Conservation (phyloP, 1,284 basidiomycete species). For the Gymnopus androsaceus region DNA sequence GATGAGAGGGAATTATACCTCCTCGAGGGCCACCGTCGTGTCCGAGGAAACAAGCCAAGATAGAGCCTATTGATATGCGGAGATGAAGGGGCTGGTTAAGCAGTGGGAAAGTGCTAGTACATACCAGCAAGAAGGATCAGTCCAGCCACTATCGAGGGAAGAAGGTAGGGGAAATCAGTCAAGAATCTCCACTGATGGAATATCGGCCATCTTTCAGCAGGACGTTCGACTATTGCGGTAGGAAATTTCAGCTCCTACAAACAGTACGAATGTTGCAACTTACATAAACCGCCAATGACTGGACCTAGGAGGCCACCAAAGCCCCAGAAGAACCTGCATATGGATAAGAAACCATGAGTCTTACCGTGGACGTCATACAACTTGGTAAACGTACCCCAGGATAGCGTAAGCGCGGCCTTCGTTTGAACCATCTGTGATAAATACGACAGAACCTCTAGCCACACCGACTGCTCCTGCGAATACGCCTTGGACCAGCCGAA, state of each 20-base stretch:
- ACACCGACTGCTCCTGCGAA: slow-evolving; percentile 96
- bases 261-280: slow-evolving; percentile 31
- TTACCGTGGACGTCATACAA: slow-evolving; percentile 6
- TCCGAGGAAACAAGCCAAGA: slow-evolving; percentile 87
- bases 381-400: slow-evolving; percentile 61
- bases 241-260: slow-evolving; percentile 4
- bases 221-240: slow-evolving; percentile 60
- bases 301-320: slow-evolving; percentile 93
- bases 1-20: slow-evolving; percentile 76
- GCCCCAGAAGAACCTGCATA: slow-evolving; percentile 84
- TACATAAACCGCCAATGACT: slow-evolving; percentile 83
- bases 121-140: slow-evolving; percentile 71
- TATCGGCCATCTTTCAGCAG: slow-evolving; percentile 83
- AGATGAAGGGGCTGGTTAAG: slow-evolving; percentile 7
- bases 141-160: slow-evolving; percentile 85
- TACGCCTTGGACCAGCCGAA: slow-evolving; percentile 89
- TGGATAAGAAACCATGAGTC: slow-evolving; percentile 5
- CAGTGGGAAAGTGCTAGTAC: slow-evolving; percentile 23
- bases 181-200: slow-evolving; percentile 74
- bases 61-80: slow-evolving; percentile 58
- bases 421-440: slow-evolving; percentile 88
- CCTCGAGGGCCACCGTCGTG: slow-evolving; percentile 89
- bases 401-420: slow-evolving; percentile 94
- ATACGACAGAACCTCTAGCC: slow-evolving; percentile 86
- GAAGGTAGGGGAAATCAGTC: slow-evolving; percentile 83